Evolutionary conservation across 805 yeast genomes (phyloP), one percentile per base, ranked within the genome.

Genomic region (Nakazawaea molendinolei): DNA sequence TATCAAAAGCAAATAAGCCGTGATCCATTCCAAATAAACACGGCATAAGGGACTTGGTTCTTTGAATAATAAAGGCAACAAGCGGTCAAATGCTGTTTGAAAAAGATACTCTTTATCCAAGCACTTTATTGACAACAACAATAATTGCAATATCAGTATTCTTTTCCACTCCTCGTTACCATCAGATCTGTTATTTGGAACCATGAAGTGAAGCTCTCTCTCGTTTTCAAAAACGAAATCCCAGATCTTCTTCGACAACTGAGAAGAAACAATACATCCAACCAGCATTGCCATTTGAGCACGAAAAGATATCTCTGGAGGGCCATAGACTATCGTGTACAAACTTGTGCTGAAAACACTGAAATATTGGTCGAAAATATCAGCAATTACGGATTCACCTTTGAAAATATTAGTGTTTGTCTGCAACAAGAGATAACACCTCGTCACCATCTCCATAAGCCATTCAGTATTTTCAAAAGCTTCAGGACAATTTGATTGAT

Each of bases 11-110:
- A 65, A 58, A 12, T 61, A 56, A 0, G 85, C 70, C 26, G 80
- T 55, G 10, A 79, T 61, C 95, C 95, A 89, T 50, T 89, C 97
- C 37, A 84, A 57, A 48, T 81, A 85, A 3, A 71, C 59, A 39
- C 97, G 69, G 5, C 76, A 83, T 31, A 77, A 60, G 0, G 96
- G 96, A 43, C 92, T 81, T 10, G 85, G 74, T 43, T 90, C 97
- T 2, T 61, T 56, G 28, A 67, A 61, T 9, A 85, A 59, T 7
- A 61, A 51, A 1, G 55, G 52, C 5, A 65, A 34, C 9, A 69
- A 43, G 3, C 44, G 15, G 0, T 36, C 33, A 0, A 54, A 43
- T 7, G 73, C 50, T 26, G 51, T 44, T 1, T 46, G 28, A 2
- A 60, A 40, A 13, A 59, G 34, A 0, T 40, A 42, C 0, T 39